Evolutionary conservation across 306 rosid genomes (phyloP).

Genomic region (Rubus idaeus): DNA sequence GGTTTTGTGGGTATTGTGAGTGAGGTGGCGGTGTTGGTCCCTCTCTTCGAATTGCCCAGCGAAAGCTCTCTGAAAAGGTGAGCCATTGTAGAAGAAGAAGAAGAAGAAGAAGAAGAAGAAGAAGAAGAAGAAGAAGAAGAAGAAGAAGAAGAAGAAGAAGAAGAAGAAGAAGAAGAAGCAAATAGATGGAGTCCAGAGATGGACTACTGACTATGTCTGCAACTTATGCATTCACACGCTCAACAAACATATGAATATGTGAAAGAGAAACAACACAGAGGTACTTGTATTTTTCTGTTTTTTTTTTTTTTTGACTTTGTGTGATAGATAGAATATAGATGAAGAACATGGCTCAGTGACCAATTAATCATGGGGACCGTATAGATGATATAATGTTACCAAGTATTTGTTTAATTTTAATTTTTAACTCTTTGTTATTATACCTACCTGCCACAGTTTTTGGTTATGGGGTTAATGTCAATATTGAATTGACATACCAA

Average conservation of each 20-base stretch:
- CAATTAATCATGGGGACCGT: background rate
- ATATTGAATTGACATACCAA: slow-evolving; percentile 1
- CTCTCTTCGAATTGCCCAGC: slow-evolving; percentile 87
- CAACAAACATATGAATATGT: background rate
- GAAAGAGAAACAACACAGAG: background rate
- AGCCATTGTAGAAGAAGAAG: slow-evolving; percentile 54
- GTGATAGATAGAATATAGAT: too few species aligned
- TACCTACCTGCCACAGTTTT: background rate
- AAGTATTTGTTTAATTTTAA: background rate
- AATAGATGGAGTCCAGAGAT: slow-evolving; percentile 10
- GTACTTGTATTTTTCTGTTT: background rate
- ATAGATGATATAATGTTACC: background rate
- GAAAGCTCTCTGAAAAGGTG: slow-evolving; percentile 89
- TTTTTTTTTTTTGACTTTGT: background rate
- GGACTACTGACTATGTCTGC: slow-evolving; percentile 1
- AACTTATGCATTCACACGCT: background rate
- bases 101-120: too few species aligned
- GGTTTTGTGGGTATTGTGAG: slow-evolving; percentile 29
- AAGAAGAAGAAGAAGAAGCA: slow-evolving; percentile 16
- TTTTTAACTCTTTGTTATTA: background rate
- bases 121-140: too few species aligned
- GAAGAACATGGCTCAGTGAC: background rate
- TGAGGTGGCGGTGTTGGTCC: slow-evolving; percentile 27
- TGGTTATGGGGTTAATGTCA: background rate
- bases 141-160: too few species aligned